Evolutionary conservation across 495 filamentous ascomycete species (phyloP), one percentile per base, ranked within the genome.

Genomic region (Aspergillus haitiensis): DNA sequence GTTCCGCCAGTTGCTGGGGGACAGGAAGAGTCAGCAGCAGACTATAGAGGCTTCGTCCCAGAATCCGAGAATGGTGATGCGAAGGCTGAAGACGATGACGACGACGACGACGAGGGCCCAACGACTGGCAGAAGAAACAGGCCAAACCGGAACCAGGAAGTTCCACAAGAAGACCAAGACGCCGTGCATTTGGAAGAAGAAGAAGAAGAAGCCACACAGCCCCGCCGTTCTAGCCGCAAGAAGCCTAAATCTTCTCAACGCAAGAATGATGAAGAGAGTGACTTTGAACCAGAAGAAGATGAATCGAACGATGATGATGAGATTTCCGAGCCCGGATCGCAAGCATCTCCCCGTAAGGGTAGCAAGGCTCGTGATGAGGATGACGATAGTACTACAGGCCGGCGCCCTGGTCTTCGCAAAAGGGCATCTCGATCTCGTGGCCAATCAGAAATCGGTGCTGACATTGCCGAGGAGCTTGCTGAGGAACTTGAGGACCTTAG

Each of bases 261-360:
- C 52, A 82, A 80, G 31, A 60, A 79, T 15, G 86, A 92, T 58
- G 88, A 88, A 13, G 91, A 88, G 64, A 94, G 90, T 69, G 92
- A 97, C 62, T 96, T 96, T 66, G 91, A 96, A 65, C 91, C 91
- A 7, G 82, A 82, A 7, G 84, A 86, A 51, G 87, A 86, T 35
- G 75, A 75, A 27, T 75, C 73, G 1, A 77, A 83, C 55, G 84
- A 87, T 53, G 92, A 87, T 40, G 87, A 87, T 47, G 91, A 67
- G 32, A 51, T 81, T 10, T 84, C 82, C 2, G 79, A 78, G 21
- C 81, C 81, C 11, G 83, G 75, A 35, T 71, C 75, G 2, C 68
- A 75, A 18, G 70, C 55, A 32, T 76, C 78, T n/a, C 75, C 78
- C 10, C 75, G 68, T 34, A 80, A 83, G 61, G 62, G 56, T 42